These are phyloP conservation scores for Gossypium davidsonii DNA, from an alignment of 441 rosid genomes.

Conservation along the genomic window DNA sequence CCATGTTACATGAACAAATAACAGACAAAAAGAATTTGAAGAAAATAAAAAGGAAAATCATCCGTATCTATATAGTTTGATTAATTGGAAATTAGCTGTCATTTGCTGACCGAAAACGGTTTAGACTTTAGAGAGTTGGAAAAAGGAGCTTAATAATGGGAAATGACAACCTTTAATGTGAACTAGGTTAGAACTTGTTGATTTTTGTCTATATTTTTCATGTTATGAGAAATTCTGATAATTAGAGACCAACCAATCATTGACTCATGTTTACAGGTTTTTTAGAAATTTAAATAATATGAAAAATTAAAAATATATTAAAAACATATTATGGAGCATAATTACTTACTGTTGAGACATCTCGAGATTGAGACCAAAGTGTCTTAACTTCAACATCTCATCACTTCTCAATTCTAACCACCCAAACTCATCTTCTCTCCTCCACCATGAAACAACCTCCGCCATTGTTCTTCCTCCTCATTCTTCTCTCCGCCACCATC, in stretches of 20 bases:
- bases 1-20: not conserved
- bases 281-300: not conserved
- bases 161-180: no score
- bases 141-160: no score
- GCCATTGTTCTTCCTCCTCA: constrained; percentile 25
- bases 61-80: not conserved
- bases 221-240: not conserved
- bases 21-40: not conserved
- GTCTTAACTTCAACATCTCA: not conserved
- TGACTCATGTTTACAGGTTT: not conserved
- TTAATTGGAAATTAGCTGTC: no score
- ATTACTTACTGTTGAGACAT: not conserved
- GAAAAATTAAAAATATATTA: not conserved
- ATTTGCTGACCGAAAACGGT: no score
- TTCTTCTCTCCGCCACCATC: constrained; percentile 12
- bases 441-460: constrained; percentile 31
- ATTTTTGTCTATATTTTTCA: not conserved
- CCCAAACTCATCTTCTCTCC: not conserved
- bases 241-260: not conserved
- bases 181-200: not conserved
- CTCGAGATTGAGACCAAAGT: not conserved
- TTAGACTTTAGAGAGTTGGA: no score
- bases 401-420: not conserved
- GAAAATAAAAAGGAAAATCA: not conserved
- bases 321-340: not conserved